Conservation (phyloP, 73 alveolate genomes). For the Paramecium caudatum region DNA sequence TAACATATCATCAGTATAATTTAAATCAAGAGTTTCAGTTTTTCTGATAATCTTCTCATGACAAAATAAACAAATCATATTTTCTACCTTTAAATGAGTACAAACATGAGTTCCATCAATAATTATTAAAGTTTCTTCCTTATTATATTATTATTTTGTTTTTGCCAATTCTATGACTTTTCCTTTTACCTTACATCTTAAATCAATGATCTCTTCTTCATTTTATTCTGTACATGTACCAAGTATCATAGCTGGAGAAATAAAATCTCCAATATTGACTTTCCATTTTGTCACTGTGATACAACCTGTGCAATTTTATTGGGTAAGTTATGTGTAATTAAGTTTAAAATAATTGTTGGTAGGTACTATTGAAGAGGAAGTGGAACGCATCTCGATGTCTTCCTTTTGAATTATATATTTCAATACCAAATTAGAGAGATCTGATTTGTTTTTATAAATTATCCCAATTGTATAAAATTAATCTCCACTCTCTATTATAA, state of each 20-base stretch:
- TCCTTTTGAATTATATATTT: not conserved
- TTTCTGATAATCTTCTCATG: slow-evolving; percentile 24
- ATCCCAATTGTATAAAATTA: slow-evolving; percentile 4
- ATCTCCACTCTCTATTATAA: not conserved
- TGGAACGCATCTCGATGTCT: not conserved
- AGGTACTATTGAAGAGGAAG: not conserved
- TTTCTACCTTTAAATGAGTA: slow-evolving; percentile 33
- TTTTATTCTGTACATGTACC: not conserved
- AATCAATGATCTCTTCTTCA: slow-evolving; percentile 13
- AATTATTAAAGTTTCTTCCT: not conserved
- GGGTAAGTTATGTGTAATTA: not conserved
- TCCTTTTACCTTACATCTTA: not conserved
- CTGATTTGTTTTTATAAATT: slow-evolving; percentile 4
- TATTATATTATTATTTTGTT: not conserved
- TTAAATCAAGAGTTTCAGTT: not conserved
- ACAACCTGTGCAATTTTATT: not conserved
- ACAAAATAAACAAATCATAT: slow-evolving; percentile 7
- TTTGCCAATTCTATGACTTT: not conserved
- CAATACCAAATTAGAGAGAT: not conserved
- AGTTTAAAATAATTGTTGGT: not conserved
- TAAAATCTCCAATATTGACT: slow-evolving; percentile 36
- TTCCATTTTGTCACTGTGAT: slow-evolving; percentile 2
- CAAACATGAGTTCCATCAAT: not conserved
- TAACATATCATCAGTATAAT: slow-evolving; percentile 35
- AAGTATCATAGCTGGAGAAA: not conserved